Evolutionary conservation across 352 stramenopile genomes (phyloP).

Genomic region (Blastocystis sp.): DNA sequence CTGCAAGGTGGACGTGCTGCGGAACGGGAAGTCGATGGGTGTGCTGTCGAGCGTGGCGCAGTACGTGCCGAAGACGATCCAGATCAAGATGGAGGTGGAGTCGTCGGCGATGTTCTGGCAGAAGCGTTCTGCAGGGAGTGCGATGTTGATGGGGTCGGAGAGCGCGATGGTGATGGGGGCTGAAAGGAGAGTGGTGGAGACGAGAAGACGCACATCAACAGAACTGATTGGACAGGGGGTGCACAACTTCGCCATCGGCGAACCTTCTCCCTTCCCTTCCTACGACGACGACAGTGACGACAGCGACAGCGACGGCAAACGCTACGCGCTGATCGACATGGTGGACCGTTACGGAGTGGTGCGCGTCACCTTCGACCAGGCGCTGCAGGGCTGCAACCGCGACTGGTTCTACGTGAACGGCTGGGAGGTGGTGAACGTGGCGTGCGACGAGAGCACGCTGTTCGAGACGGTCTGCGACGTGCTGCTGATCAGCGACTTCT

Average conservation of each 20-base stretch:
- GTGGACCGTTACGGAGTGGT: background rate
- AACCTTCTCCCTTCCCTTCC: too few species aligned
- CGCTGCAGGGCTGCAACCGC: background rate
- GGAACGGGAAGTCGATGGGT: background rate
- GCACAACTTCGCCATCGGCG: too few species aligned
- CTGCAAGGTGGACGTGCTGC: conserved; percentile 3
- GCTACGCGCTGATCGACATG: background rate
- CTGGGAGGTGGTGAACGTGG: background rate
- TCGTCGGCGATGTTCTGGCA: background rate
- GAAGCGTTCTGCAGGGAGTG: background rate
- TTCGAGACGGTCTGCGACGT: conserved; percentile 29
- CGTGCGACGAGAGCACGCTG: too few species aligned
- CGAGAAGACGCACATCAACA: too few species aligned
- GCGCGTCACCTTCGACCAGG: conserved; percentile 28
- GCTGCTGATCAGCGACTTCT: background rate
- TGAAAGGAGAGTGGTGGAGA: background rate
- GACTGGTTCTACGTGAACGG: conserved; percentile 10
- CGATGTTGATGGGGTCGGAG: background rate
- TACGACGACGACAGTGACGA: background rate
- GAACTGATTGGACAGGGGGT: too few species aligned
- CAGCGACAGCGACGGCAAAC: background rate
- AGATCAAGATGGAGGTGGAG: background rate
- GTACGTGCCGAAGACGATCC: background rate
- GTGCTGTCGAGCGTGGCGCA: background rate
- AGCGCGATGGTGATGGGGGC: background rate